Base-by-base conservation (phyloP, 2,329 filamentous ascomycete species). In the Sarocladiaceae sp. region DNA sequence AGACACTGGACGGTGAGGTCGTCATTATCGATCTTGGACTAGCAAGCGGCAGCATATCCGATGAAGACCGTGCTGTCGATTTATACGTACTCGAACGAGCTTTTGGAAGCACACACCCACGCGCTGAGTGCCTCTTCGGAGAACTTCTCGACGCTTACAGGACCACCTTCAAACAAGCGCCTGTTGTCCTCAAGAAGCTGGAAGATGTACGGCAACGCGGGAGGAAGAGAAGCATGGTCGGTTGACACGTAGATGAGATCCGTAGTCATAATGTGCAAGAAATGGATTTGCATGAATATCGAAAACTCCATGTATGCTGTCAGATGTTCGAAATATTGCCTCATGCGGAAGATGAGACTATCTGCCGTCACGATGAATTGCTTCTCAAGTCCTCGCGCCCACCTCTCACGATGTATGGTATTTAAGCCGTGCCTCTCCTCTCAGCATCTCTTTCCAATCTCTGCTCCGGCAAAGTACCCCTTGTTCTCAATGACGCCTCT, bases 401-500 rank as follows among this genome's bases (percentile, higher is more conserved):
- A 9, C 26, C 9, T 29, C n/a, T 29, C 26, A 29, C n/a, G 26
- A 29, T 29, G 26, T n/a, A 29, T n/a, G 26, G 9, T 29, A n/a
- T 29, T 29, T 29, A 29, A 29, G 26, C 15, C 4, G 3, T 29
- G 13, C 20, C 26, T 24, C 18, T 31, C 41, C 21, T 33, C 34
- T 18, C 27, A 33, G 44, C 56, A 64, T 39, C 45, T 71, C 69
- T 37, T 70, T 68, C 51, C 40, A 23, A 93, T 64, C 58, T 88
- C 83, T 3, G 90, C 91, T 16, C 82, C 80, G 1, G 91, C 91
- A 70, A 96, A 96, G 65, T 96, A 97, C 6, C 93, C 93, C 71
- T 97, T 98, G 61, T 93, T 95, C 72, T 98, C 93, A 52, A 98
- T 91, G 7, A 98, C 93, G 12, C 93, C 93, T 44, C 93, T 76